A percentile compares a stretch with the other conserved stretches of the same genome.
phyloP scores from a whole-genome alignment of 352 stramenopile genomes.

The Pythium vanterpoolii region DNA sequence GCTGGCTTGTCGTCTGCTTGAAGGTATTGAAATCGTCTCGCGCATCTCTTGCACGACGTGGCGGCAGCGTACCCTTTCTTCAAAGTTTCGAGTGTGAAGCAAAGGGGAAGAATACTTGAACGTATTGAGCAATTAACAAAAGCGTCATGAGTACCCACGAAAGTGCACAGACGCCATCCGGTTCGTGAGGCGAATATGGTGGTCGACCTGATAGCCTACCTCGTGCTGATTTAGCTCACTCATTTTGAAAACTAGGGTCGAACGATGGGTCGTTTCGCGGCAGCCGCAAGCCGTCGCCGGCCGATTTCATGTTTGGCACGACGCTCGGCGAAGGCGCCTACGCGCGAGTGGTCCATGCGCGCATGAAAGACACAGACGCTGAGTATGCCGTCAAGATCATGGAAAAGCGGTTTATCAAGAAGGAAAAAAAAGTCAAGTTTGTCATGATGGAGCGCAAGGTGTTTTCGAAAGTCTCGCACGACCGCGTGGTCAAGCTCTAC shows the following conservation, averaged over 20 bases:
- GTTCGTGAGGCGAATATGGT: too few species aligned
- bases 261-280: slow-evolving; percentile 5
- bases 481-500: slow-evolving; percentile 88
- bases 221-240: too few species aligned
- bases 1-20: background rate
- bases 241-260: too few species aligned
- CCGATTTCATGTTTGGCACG: slow-evolving; percentile 88
- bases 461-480: slow-evolving; percentile 86
- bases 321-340: slow-evolving; percentile 88
- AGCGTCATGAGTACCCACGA: too few species aligned
- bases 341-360: slow-evolving; percentile 81
- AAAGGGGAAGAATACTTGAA: background rate
- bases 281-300: slow-evolving; percentile 58
- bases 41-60: background rate
- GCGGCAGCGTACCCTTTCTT: background rate
- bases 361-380: slow-evolving; percentile 78
- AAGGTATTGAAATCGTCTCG: background rate
- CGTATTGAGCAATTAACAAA: background rate
- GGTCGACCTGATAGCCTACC: too few species aligned
- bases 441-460: slow-evolving; percentile 92
- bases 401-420: slow-evolving; percentile 89
- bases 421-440: slow-evolving; percentile 91
- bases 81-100: background rate
- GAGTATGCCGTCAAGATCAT: slow-evolving; percentile 92
- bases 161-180: too few species aligned